Evolutionary conservation across 306 rosid species (phyloP).

Genomic region (Cicer yamashitae): DNA sequence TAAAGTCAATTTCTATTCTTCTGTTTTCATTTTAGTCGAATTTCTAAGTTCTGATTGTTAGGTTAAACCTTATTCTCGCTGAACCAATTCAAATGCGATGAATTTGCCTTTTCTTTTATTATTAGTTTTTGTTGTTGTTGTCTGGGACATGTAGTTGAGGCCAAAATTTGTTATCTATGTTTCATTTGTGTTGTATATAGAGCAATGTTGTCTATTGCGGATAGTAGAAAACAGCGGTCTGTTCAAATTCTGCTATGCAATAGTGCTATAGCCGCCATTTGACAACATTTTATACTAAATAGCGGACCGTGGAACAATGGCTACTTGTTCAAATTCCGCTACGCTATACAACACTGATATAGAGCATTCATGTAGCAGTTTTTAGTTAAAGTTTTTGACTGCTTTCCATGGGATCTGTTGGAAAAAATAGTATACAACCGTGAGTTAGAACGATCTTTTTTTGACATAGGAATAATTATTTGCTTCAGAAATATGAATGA

Average conservation of each 20-base stretch:
- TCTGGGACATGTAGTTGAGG: neutral
- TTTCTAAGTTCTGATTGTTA: neutral
- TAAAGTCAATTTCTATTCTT: constrained; percentile 36
- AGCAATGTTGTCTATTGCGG: too few species aligned
- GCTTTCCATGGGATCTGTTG: neutral
- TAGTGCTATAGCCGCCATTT: too few species aligned
- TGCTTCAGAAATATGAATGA: constrained; percentile 32
- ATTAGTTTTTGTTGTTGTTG: neutral
- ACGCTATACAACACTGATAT: neutral
- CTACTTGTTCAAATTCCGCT: too few species aligned
- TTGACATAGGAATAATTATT: neutral
- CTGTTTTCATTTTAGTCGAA: constrained; percentile 18
- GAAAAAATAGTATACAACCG: neutral
- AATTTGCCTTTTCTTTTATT: neutral
- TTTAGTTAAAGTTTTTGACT: neutral
- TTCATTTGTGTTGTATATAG: neutral
- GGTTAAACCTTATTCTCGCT: constrained; percentile 14
- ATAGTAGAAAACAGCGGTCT: too few species aligned
- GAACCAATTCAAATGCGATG: neutral
- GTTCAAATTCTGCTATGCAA: too few species aligned
- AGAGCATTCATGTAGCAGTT: neutral
- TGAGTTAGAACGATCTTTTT: neutral
- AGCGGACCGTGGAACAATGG: too few species aligned
- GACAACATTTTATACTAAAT: too few species aligned
- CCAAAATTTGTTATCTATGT: neutral